Evolutionary conservation across 805 yeast genomes (phyloP).

Genomic region (Torulaspora indica): DNA sequence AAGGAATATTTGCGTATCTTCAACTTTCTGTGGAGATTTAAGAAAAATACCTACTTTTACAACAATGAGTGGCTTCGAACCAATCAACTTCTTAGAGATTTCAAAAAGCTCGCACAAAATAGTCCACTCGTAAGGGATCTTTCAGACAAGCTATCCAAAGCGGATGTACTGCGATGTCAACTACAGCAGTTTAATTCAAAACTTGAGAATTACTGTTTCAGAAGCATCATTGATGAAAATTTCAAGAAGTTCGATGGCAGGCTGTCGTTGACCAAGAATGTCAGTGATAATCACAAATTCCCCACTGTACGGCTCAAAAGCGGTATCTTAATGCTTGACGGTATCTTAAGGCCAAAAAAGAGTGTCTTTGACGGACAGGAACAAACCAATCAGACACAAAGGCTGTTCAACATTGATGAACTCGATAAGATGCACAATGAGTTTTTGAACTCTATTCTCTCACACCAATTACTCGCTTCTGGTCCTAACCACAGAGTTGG

Average conservation of each 20-base stretch:
- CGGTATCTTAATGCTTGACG: slow-evolving; percentile 27
- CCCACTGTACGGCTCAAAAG: slow-evolving; percentile 28
- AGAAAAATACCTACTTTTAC: slow-evolving; percentile 54
- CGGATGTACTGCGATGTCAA: slow-evolving; percentile 34
- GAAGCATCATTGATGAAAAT: slow-evolving; percentile 33
- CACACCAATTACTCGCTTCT: slow-evolving; percentile 26
- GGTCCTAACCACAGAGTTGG: slow-evolving; percentile 32
- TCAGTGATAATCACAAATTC: slow-evolving; percentile 35
- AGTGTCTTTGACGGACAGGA: slow-evolving; percentile 22
- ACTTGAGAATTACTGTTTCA: slow-evolving; percentile 33
- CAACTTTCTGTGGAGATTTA: slow-evolving; percentile 77
- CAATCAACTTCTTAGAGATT: slow-evolving; percentile 33
- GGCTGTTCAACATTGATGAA: slow-evolving; percentile 43
- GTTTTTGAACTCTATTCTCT: slow-evolving; percentile 29
- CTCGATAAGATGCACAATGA: slow-evolving; percentile 38
- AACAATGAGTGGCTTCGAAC: slow-evolving; percentile 45
- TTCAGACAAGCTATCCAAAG: slow-evolving; percentile 28
- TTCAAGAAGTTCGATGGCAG: slow-evolving; percentile 33
- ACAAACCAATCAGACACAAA: background rate
- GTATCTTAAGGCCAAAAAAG: slow-evolving; percentile 32
- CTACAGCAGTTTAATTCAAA: slow-evolving; percentile 35
- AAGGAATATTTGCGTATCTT: slow-evolving; percentile 72
- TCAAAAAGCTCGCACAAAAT: slow-evolving; percentile 21
- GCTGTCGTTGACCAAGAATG: slow-evolving; percentile 28
- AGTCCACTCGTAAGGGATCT: slow-evolving; percentile 31